Evolutionary conservation across 106 monocot genomes (phyloP), one percentile per base, ranked within the genome.

Genomic region (Dactylorhiza incarnata): DNA sequence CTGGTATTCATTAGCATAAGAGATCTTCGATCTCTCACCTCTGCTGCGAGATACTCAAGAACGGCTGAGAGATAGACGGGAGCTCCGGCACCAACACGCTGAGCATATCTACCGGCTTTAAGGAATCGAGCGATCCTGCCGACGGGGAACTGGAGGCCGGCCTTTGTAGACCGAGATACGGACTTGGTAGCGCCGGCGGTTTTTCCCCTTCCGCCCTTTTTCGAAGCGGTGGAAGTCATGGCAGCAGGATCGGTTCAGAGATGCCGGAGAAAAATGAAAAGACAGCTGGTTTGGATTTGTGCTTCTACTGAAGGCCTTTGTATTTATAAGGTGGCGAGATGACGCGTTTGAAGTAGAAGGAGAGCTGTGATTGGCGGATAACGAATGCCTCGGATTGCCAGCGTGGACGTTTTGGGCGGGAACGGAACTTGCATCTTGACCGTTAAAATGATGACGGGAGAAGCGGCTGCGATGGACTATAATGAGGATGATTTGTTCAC

Each of bases 81-180:
- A 37, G 81, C 81, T 16, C 87, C 87, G 37, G 87, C 79, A 1
- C 87, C 87, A 17, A 87, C 87, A 1, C 83, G 78, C 75, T 83
- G 74, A 15, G 83, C 83, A 17, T 88, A 88, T 63, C 78, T 78
- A 15, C 88, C 88, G 29, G 85, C 85, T 72, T 88, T 88, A 46
- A 88, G 83, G 66, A 85, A 85, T 3, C 88, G 77, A 4, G 88
- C 85, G 23, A 88, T 78, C n/a, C 88, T 75, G 12, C 88, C 88
- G 14, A 88, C 88, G 43, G 88, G 88, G 73, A 85, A 88, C 81
- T 88, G 88, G 55, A 88, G 88, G 16, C 88, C 88, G 10, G 88
- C 88, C 78, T 88, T 88, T 48, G 25, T 50, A 7, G 87, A 87
- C 4, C 81, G 78, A 45, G 87, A 87, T 14, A 81, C 81, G 16